Conservation (phyloP, 805 yeast species). For the Metschnikowia kunwiensis region DNA sequence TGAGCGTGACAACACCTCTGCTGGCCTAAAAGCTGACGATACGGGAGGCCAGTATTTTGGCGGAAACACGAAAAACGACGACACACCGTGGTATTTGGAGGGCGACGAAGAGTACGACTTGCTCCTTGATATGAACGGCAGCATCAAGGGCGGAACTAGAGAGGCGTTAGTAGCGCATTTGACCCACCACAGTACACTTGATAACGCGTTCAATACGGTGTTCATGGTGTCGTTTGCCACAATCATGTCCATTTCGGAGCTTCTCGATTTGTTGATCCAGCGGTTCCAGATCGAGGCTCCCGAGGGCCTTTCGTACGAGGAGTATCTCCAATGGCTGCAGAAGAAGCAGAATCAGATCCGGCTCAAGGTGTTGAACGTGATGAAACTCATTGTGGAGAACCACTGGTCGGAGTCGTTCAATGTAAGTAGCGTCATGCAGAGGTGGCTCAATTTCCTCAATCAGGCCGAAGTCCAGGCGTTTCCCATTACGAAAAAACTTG, state of each 20-base stretch:
- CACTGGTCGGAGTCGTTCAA: constrained; percentile 68
- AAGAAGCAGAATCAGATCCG: constrained; percentile 68
- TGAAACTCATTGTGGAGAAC: constrained; percentile 62
- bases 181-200: constrained; percentile 66
- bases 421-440: constrained; percentile 39
- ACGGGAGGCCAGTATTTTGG: constrained; percentile 30
- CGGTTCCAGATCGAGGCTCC: constrained; percentile 77
- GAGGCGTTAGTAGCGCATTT: constrained; percentile 76
- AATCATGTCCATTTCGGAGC: constrained; percentile 63
- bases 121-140: constrained; percentile 62
- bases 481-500: constrained; percentile 29
- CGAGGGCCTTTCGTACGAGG: constrained; percentile 80
- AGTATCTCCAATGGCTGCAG: constrained; percentile 72
- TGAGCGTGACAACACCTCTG: constrained; percentile 42
- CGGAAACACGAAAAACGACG: constrained; percentile 36
- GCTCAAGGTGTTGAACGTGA: constrained; percentile 58
- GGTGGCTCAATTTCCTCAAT: constrained; percentile 33
- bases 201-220: constrained; percentile 61
- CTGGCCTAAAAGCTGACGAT: constrained; percentile 37
- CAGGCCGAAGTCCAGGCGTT: constrained; percentile 23
- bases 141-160: constrained; percentile 78
- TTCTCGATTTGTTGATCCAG: constrained; percentile 56
- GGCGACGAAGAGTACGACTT: constrained; percentile 59
- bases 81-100: constrained; percentile 69
- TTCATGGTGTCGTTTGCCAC: constrained; percentile 75